Conservation (phyloP, 2,329 filamentous ascomycete species). For the Dothiorella sarmentorum region DNA sequence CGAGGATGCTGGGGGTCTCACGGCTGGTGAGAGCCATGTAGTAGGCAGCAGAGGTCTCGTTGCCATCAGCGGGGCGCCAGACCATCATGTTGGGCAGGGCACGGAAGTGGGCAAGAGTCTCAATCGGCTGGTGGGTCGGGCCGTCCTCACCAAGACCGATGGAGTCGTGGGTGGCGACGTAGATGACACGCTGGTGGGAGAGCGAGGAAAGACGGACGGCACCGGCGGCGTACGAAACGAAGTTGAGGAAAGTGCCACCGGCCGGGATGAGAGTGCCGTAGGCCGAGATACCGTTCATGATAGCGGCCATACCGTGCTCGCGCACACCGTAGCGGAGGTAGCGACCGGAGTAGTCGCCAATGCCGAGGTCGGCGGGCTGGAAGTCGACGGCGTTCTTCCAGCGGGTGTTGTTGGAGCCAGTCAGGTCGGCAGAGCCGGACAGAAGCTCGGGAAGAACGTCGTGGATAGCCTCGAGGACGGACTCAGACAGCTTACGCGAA, state of each 20-base stretch:
- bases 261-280: conserved; percentile 88
- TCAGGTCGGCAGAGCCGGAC: conserved; percentile 95
- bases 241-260: conserved; percentile 97
- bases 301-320: conserved; percentile 37
- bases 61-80: conserved; percentile 96
- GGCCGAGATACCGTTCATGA: conserved; percentile 56
- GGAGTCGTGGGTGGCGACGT: conserved; percentile 97
- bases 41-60: conserved; percentile 97
- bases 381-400: conserved; percentile 98
- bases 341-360: conserved; percentile 86
- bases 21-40: conserved; percentile 89
- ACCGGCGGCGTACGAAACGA: conserved; percentile 95
- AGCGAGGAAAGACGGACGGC: conserved; percentile 91
- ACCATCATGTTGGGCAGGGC: conserved; percentile 99
- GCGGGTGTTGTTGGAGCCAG: conserved; percentile 96
- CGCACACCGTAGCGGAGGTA: conserved; percentile 71
- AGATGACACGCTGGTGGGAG: conserved; percentile 86
- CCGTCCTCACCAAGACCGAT: conserved; percentile 99
- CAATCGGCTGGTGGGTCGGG: conserved; percentile 97
- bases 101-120: conserved; percentile 97
- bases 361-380: conserved; percentile 80
- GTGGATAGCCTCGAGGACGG: conserved; percentile 85
- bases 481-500: conserved; percentile 94
- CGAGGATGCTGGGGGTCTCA: conserved; percentile 87
- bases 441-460: conserved; percentile 80